A percentile compares a stretch with the other conserved stretches of the same genome.
phyloP scores from a whole-genome alignment of 331 rosid species.

The Acacia pycnantha region DNA sequence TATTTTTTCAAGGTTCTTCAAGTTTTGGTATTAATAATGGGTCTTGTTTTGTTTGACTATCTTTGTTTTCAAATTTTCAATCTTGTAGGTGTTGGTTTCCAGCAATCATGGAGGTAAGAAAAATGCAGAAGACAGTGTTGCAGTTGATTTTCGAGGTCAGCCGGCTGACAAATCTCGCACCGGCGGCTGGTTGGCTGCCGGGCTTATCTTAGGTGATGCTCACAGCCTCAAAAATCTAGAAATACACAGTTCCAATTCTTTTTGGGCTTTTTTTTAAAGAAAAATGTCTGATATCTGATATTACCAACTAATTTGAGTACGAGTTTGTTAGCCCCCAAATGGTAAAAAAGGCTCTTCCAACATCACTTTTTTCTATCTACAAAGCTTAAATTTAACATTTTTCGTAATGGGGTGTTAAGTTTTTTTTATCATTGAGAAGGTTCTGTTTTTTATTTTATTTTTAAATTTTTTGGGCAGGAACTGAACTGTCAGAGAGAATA shows the following conservation, averaged over 20 bases:
- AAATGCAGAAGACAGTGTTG: constrained; percentile 41
- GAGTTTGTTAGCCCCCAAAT: background rate
- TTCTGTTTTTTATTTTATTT: background rate
- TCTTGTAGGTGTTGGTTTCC: constrained; percentile 59
- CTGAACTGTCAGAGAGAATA: constrained; percentile 88
- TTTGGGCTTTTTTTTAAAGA: background rate
- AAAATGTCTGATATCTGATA: background rate
- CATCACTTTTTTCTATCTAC: background rate
- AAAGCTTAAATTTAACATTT: background rate
- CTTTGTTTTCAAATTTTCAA: background rate
- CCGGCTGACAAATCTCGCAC: constrained; percentile 69
- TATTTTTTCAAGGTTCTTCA: constrained; percentile 10
- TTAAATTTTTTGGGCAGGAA: constrained; percentile 41
- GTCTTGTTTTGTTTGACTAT: constrained; percentile 18
- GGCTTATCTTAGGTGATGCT: constrained; percentile 78
- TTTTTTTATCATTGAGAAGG: background rate
- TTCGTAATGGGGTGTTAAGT: background rate
- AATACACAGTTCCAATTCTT: background rate
- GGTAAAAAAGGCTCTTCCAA: background rate
- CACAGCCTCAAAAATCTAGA: background rate
- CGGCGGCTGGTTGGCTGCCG: constrained; percentile 93
- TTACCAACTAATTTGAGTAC: background rate
- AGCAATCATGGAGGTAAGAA: constrained; percentile 41
- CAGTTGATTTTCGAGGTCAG: constrained; percentile 68
- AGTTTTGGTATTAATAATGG: constrained; percentile 1